phyloP scores from a whole-genome alignment of 495 filamentous ascomycete species.

The Penicillium canescens region DNA sequence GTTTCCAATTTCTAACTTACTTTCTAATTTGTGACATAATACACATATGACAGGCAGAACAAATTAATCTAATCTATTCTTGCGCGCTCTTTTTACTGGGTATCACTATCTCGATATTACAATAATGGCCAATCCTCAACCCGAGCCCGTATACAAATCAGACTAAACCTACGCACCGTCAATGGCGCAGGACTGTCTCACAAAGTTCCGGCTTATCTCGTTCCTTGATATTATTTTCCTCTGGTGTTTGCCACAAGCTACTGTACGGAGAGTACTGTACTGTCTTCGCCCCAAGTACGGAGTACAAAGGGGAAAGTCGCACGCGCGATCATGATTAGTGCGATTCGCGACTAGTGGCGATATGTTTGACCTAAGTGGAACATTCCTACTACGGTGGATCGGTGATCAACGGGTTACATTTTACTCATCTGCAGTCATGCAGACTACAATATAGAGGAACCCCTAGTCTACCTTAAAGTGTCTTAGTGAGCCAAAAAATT shows the following conservation, averaged over 20 bases:
- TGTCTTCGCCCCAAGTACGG: background rate
- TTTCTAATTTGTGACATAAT: background rate
- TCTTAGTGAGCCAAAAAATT: background rate
- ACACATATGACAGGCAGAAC: background rate
- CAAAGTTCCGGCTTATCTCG: background rate
- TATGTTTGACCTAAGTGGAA: conserved; percentile 5
- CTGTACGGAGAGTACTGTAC: background rate
- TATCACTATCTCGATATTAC: no score
- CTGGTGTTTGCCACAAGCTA: background rate
- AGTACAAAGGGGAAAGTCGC: background rate
- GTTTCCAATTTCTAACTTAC: background rate
- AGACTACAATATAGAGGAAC: background rate
- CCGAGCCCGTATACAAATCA: background rate
- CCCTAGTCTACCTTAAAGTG: background rate
- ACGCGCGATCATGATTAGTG: background rate
- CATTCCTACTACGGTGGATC: conserved; percentile 2
- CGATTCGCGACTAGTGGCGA: conserved; percentile 5
- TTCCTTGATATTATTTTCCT: background rate
- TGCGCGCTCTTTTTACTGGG: no score
- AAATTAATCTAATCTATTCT: no score
- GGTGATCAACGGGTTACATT: background rate
- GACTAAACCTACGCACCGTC: conserved; percentile 1
- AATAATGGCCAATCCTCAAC: background rate
- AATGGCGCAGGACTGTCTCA: background rate
- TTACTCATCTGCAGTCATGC: conserved; percentile 3